A percentile compares a stretch with the other conserved stretches of the same genome.
These are phyloP conservation scores for Priceomyces medius DNA, from an alignment of 805 yeast species.

Conservation along the genomic window DNA sequence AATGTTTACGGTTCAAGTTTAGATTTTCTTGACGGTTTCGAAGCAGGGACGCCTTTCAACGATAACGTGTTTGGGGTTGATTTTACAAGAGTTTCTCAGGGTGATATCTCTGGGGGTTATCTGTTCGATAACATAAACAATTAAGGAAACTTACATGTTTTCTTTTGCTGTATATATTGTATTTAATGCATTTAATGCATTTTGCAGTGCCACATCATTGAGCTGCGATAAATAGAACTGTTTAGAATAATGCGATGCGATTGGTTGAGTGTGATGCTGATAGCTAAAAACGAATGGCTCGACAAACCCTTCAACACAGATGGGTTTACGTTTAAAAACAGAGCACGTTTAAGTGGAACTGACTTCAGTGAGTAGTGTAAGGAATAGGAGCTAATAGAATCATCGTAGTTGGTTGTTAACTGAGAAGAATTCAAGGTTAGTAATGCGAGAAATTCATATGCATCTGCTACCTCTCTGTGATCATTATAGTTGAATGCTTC, in stretches of 20 bases:
- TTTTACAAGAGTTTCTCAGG: background rate
- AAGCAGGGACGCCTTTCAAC: background rate
- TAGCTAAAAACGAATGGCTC: background rate
- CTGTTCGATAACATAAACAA: background rate
- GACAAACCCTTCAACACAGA: background rate
- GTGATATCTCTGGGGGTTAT: background rate
- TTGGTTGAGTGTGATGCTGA: background rate
- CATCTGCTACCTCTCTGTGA: slow-evolving; percentile 1
- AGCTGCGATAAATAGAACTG: background rate
- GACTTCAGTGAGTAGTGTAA: background rate
- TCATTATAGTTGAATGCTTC: slow-evolving; percentile 3
- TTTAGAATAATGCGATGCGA: background rate
- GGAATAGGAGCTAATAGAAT: slow-evolving; percentile 3
- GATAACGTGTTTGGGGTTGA: background rate
- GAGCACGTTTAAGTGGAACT: background rate
- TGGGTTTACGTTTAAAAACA: background rate
- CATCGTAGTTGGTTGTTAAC: slow-evolving; percentile 7
- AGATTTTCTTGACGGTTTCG: background rate
- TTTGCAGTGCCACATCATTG: background rate
- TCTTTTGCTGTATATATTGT: background rate
- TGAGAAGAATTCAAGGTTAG: slow-evolving; percentile 17
- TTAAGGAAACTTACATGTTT: background rate
- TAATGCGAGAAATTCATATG: slow-evolving; percentile 19
- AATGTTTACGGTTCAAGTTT: background rate
- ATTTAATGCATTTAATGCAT: too few relatives aligned